Percentiles rank a stretch among this genome's conserved stretches.
phyloP scores from a whole-genome alignment of 2,329 filamentous ascomycete species.

The Monosporascus cannonballus region DNA sequence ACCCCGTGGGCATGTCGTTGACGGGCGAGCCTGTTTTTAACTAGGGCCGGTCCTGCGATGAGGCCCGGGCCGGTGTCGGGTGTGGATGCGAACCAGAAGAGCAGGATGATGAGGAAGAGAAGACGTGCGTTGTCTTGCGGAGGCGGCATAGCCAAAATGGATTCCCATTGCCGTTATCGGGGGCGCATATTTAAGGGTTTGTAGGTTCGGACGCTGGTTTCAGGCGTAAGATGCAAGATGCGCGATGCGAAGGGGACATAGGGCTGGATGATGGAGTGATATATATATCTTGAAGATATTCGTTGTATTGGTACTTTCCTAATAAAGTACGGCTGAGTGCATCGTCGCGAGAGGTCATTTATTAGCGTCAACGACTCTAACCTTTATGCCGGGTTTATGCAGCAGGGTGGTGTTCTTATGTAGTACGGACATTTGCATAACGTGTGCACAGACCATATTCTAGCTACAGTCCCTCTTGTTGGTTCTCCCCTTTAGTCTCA shows the following conservation, averaged over 20 bases:
- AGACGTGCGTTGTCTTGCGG: slow-evolving; percentile 39
- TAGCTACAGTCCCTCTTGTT: background rate
- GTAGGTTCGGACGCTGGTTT: background rate
- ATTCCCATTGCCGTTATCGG: slow-evolving; percentile 19
- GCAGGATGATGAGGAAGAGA: slow-evolving; percentile 36
- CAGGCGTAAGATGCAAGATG: background rate
- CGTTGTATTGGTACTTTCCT: too few relatives aligned
- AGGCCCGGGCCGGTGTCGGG: slow-evolving; percentile 36
- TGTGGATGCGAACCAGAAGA: slow-evolving; percentile 39
- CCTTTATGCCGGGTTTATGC: too few relatives aligned
- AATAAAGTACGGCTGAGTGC: too few relatives aligned
- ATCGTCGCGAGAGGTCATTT: too few relatives aligned
- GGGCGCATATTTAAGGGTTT: slow-evolving; percentile 3
- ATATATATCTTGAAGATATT: too few relatives aligned
- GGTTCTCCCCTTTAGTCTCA: background rate
- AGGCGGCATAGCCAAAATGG: slow-evolving; percentile 37
- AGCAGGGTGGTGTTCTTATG: too few relatives aligned
- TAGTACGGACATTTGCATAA: too few relatives aligned
- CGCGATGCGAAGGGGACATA: background rate
- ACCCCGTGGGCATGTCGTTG: slow-evolving; percentile 47
- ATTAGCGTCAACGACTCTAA: too few relatives aligned
- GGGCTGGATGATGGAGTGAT: background rate
- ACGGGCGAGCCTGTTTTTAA: slow-evolving; percentile 41
- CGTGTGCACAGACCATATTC: too few relatives aligned
- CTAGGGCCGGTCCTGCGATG: slow-evolving; percentile 34